Evolutionary conservation across 805 yeast species (phyloP).

Genomic region (Jamesozyma rosinii): DNA sequence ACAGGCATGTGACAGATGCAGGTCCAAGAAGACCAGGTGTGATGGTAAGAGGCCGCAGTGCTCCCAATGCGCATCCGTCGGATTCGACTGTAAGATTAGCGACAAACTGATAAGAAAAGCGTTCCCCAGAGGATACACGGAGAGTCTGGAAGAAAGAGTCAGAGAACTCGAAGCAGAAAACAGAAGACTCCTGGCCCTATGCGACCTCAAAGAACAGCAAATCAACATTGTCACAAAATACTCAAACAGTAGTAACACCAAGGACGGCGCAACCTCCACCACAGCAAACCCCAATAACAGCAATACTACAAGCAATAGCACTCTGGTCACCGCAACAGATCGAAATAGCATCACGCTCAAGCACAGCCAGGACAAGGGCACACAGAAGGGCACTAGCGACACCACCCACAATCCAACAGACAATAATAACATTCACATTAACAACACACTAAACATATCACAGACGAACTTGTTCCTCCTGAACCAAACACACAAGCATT

Average conservation of each 20-base stretch:
- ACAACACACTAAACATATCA: constrained; percentile 1
- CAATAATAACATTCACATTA: background rate
- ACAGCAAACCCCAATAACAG: background rate
- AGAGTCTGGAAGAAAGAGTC: constrained; percentile 79
- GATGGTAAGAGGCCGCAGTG: constrained; percentile 65
- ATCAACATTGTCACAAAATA: constrained; percentile 5
- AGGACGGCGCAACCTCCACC: too few relatives aligned
- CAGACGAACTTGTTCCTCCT: constrained; percentile 3
- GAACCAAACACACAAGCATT: background rate
- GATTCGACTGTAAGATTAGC: constrained; percentile 80
- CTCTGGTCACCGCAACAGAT: background rate
- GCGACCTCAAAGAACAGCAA: constrained; percentile 26
- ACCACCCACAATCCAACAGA: too few relatives aligned
- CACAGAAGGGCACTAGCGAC: too few relatives aligned
- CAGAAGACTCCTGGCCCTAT: constrained; percentile 48
- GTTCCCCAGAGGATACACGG: constrained; percentile 88
- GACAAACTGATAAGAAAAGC: constrained; percentile 80
- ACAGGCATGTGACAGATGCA: constrained; percentile 82
- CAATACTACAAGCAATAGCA: background rate
- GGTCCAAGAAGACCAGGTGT: constrained; percentile 68
- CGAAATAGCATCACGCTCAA: too few relatives aligned
- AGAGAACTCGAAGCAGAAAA: constrained; percentile 79
- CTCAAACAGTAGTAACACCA: background rate
- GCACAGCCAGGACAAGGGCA: background rate
- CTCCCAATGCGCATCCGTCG: constrained; percentile 73